Evolutionary conservation across 2,329 filamentous ascomycete species (phyloP), one percentile per base, ranked within the genome.

Genomic region (Verticillium albo-atrum): DNA sequence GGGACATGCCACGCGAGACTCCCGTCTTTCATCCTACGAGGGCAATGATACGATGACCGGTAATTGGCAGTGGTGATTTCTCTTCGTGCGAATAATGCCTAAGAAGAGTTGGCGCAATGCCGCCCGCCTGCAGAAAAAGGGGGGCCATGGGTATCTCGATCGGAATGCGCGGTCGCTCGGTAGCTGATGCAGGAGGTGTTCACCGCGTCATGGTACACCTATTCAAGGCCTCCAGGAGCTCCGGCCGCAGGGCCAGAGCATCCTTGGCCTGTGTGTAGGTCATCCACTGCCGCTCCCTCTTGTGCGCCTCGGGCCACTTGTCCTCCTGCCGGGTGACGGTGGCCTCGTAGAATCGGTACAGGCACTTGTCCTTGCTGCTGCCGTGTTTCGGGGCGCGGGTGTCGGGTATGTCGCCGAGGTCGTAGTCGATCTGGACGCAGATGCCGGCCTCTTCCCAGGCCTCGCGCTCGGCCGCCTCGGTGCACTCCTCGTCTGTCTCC

Each of bases 361-460:
- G 74, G 37, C 88, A 84, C 68, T 82, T 82, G 64, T 86, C 83
- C 72, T 87, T 86, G 62, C 86, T 85, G 60, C 80, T 80, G 28
- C 83, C 84, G 66, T 87, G 84, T 73, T 94, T 94, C 37, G 91
- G 91, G 6, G 91, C 84, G 60, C 92, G 86, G 72, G 87, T 90
- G 76, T 99, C 95, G 58, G 88, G 79, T 67, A 99, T 96, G 64
- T 89, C 84, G 64, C 93, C 93, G 56, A 99, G 83, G 74, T 97
- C 92, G 72, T 89, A 89, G 68, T 89, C 88, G 74, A 97, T 88
- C 61, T 85, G 89, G 75, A 94, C 90, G 68, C 90, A 82, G 70
- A 98, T 96, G 69, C 95, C 95, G 50, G 93, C 95, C 78, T 98
- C 95, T 79, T 98, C 95, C 95, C 95, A 98, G 62, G 95, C 95